phyloP scores from a whole-genome alignment of 1,284 basidiomycete species.

The Puccinia triticina region DNA sequence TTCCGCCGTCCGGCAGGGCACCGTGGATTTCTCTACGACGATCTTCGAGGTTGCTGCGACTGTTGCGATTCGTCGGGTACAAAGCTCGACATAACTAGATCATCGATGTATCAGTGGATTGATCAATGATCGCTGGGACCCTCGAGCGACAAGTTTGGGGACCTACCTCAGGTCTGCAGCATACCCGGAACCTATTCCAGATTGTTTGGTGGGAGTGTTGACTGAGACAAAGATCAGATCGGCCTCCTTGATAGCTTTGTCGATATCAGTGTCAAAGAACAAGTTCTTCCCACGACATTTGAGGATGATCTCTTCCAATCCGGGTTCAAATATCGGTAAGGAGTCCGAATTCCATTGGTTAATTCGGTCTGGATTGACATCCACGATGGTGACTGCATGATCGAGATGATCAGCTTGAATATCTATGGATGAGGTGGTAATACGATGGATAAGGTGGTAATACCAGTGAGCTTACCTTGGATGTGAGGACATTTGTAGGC shows the following conservation, averaged over 20 bases:
- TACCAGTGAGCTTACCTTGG: conserved; percentile 25
- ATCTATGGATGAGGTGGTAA: not conserved
- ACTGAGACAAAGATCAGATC: conserved; percentile 72
- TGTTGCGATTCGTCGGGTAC: conserved; percentile 90
- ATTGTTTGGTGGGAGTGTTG: conserved; percentile 98
- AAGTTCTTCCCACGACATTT: conserved; percentile 87
- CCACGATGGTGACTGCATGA: conserved; percentile 88
- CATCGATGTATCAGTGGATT: not conserved
- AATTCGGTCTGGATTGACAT: conserved; percentile 90
- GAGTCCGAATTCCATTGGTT: conserved; percentile 84
- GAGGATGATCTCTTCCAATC: conserved; percentile 89
- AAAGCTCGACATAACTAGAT: conserved; percentile 86
- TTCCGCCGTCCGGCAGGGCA: conserved; percentile 95
- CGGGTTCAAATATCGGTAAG: conserved; percentile 91
- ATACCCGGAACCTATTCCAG: conserved; percentile 92
- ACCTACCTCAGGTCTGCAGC: conserved; percentile 94
- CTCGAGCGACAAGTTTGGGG: no score
- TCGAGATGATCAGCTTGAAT: not conserved
- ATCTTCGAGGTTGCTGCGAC: conserved; percentile 92
- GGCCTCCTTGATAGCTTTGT: conserved; percentile 87
- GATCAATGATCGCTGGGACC: not conserved
- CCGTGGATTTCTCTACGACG: conserved; percentile 98
- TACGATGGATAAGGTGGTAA: not conserved
- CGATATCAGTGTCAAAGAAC: conserved; percentile 95
- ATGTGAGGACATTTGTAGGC: conserved; percentile 94